These are phyloP conservation scores for Aspergillus neotritici DNA, from an alignment of 2,329 filamentous ascomycete species.

Conservation along the genomic window DNA sequence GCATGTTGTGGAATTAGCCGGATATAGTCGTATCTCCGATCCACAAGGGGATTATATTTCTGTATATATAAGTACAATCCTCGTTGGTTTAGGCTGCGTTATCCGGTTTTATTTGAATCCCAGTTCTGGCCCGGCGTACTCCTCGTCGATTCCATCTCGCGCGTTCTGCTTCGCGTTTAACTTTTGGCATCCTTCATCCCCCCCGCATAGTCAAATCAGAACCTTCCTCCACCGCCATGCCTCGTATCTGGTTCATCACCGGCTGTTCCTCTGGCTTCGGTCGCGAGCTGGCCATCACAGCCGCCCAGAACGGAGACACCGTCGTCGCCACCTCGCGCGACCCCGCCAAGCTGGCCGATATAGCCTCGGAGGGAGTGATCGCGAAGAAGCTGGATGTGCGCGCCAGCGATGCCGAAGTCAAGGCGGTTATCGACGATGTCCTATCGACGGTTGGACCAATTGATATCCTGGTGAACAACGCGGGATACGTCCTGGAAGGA, in stretches of 20 bases:
- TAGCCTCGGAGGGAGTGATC: background rate
- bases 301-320: slow-evolving; percentile 43
- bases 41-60: too few relatives aligned
- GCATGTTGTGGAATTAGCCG: too few relatives aligned
- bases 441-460: slow-evolving; percentile 15
- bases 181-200: too few relatives aligned
- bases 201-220: too few relatives aligned
- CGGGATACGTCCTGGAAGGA: slow-evolving; percentile 28
- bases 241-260: slow-evolving; percentile 36
- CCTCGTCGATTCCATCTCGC: too few relatives aligned
- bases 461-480: slow-evolving; percentile 47
- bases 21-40: too few relatives aligned
- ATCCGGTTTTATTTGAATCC: too few relatives aligned
- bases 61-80: too few relatives aligned
- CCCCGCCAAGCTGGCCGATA: slow-evolving; percentile 16
- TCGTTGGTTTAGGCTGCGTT: too few relatives aligned
- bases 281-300: slow-evolving; percentile 39
- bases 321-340: slow-evolving; percentile 48
- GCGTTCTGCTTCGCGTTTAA: too few relatives aligned
- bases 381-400: slow-evolving; percentile 3
- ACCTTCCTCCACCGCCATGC: too few relatives aligned
- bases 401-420: background rate
- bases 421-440: background rate
- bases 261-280: slow-evolving; percentile 51
- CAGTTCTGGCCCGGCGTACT: too few relatives aligned